Evolutionary conservation across 2,329 filamentous ascomycete genomes (phyloP).

Genomic region (Verticillium zaregamsianum): DNA sequence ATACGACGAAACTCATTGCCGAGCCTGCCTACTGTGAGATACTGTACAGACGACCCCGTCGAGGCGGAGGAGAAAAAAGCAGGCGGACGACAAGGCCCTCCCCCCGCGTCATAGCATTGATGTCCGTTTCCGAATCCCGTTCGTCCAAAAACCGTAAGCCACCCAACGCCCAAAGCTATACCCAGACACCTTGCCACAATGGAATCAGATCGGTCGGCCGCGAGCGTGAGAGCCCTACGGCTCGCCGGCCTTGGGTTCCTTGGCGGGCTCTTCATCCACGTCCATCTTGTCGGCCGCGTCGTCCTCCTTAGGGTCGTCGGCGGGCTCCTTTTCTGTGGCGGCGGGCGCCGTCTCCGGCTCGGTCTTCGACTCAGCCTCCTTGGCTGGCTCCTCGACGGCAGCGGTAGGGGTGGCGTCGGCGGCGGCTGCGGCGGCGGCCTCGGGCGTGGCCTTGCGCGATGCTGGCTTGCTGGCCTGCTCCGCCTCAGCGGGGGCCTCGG

Average conservation of each 20-base stretch:
- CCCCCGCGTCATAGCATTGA: background rate
- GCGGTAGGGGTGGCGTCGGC: constrained; percentile 6
- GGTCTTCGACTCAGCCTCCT: constrained; percentile 13
- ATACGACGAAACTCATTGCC: no score
- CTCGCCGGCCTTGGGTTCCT: background rate
- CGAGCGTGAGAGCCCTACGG: background rate
- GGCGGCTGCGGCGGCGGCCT: constrained; percentile 3
- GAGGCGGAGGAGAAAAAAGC: background rate
- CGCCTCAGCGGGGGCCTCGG: constrained; percentile 24
- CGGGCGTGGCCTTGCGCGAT: constrained; percentile 4
- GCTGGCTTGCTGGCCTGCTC: constrained; percentile 17
- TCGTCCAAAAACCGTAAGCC: background rate
- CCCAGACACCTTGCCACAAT: background rate
- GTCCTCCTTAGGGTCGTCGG: constrained; percentile 10
- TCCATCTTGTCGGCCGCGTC: constrained; percentile 15
- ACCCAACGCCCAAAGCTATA: background rate
- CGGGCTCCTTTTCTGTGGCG: constrained; percentile 10
- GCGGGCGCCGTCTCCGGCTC: constrained; percentile 1
- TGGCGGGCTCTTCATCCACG: constrained; percentile 8
- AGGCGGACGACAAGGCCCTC: background rate
- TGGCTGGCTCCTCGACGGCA: constrained; percentile 12
- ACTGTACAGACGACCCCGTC: background rate
- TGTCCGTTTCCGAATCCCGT: background rate
- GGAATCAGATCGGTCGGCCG: background rate
- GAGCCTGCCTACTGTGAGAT: background rate